These are phyloP conservation scores for Nakaseomyces uthaithaninus DNA, from an alignment of 1,139 yeast species.

Conservation along the genomic window DNA sequence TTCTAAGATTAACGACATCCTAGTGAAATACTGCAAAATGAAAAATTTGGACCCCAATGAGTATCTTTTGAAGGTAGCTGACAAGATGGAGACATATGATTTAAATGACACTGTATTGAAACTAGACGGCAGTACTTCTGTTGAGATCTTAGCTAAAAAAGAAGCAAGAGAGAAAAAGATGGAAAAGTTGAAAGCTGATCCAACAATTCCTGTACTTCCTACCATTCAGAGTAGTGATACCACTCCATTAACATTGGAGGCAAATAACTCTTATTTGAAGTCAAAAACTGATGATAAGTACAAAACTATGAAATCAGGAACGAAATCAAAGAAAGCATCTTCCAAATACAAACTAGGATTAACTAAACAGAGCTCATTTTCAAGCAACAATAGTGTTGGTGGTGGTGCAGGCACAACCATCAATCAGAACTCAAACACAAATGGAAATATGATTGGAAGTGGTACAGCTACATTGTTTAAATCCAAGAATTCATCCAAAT, in stretches of 20 bases:
- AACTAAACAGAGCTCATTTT: slow-evolving; percentile 16
- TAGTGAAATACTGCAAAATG: slow-evolving; percentile 30
- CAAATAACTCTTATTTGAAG: slow-evolving; percentile 17
- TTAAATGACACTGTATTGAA: slow-evolving; percentile 34
- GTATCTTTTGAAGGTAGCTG: slow-evolving; percentile 30
- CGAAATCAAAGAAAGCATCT: slow-evolving; percentile 16
- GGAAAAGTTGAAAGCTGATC: slow-evolving; percentile 24
- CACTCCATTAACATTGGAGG: slow-evolving; percentile 30
- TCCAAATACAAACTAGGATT: slow-evolving; percentile 21
- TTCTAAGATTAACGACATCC: slow-evolving; percentile 32
- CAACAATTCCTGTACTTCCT: slow-evolving; percentile 27
- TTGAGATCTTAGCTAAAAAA: slow-evolving; percentile 28
- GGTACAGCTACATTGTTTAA: slow-evolving; percentile 24
- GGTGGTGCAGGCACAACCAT: slow-evolving; percentile 7
- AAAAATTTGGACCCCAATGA: slow-evolving; percentile 32
- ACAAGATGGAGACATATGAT: slow-evolving; percentile 28
- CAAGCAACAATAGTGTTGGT: slow-evolving; percentile 14
- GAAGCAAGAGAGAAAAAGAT: slow-evolving; percentile 28
- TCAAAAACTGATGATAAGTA: slow-evolving; percentile 10
- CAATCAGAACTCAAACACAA: neutral
- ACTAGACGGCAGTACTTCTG: slow-evolving; percentile 31
- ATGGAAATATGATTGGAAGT: neutral
- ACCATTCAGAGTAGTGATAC: slow-evolving; percentile 31
- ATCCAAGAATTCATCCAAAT: slow-evolving; percentile 27
- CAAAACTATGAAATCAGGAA: slow-evolving; percentile 11